Evolutionary conservation across 495 filamentous ascomycete species (phyloP).

Genomic region (Neurospora sp.): DNA sequence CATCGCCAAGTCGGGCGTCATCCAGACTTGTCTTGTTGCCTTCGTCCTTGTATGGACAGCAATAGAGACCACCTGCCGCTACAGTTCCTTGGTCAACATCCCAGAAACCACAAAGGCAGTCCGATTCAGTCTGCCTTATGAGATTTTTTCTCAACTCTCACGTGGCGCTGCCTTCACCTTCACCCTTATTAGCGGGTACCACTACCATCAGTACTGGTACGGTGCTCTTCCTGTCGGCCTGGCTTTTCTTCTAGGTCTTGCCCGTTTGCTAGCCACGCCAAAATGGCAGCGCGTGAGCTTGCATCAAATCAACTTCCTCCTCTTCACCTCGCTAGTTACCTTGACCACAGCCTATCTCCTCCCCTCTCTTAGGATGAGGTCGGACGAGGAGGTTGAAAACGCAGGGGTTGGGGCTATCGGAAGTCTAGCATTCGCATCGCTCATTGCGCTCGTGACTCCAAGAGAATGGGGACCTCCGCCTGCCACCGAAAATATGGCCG

Average conservation of each 20-base stretch:
- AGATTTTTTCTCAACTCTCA: constrained; percentile 23
- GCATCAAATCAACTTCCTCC: constrained; percentile 29
- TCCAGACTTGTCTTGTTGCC: background rate
- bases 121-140: constrained; percentile 19
- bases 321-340: constrained; percentile 17
- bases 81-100: background rate
- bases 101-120: constrained; percentile 9
- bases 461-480: constrained; percentile 30
- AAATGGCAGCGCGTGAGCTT: constrained; percentile 29
- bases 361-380: constrained; percentile 18
- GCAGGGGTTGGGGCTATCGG: constrained; percentile 14
- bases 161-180: constrained; percentile 23
- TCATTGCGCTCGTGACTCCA: constrained; percentile 26
- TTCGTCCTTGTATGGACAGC: constrained; percentile 1
- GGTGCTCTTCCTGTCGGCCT: constrained; percentile 20
- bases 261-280: constrained; percentile 21
- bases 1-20: constrained; percentile 2
- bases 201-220: constrained; percentile 15
- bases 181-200: constrained; percentile 14
- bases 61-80: background rate
- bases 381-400: constrained; percentile 5
- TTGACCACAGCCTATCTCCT: constrained; percentile 19
- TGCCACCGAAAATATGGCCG: constrained; percentile 11
- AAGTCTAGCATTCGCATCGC: constrained; percentile 18
- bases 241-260: constrained; percentile 26